Conservation (phyloP, 169 alveolate species). For the Cryptosporidium felis region DNA sequence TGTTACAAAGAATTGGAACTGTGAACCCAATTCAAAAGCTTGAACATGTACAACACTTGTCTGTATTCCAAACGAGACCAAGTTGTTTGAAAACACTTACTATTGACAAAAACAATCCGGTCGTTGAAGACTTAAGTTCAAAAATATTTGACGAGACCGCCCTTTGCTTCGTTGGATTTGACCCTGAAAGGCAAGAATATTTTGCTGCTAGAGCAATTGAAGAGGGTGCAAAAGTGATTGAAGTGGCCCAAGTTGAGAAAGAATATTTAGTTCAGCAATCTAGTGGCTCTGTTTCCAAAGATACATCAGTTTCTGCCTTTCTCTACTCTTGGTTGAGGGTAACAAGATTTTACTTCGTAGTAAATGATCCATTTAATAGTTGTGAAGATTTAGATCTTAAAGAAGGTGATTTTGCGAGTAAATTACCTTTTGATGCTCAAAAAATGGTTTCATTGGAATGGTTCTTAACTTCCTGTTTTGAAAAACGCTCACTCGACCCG, state of each 20-base stretch:
- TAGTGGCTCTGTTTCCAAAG: not conserved
- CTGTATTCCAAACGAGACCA: not conserved
- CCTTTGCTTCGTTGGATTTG: slow-evolving; percentile 50
- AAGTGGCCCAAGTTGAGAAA: not conserved
- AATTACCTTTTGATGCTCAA: not conserved
- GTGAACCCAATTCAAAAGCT: slow-evolving; percentile 55
- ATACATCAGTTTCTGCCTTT: slow-evolving; percentile 1
- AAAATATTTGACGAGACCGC: slow-evolving; percentile 59
- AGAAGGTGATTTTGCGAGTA: too few relatives aligned
- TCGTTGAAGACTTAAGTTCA: not conserved
- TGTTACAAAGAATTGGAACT: slow-evolving; percentile 51
- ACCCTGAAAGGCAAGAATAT: slow-evolving; percentile 53
- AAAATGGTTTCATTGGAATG: slow-evolving; percentile 55
- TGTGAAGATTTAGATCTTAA: too few relatives aligned
- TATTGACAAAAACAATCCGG: not conserved
- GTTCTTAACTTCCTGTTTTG: slow-evolving; percentile 63
- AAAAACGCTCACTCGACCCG: slow-evolving; percentile 50
- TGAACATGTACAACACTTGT: not conserved
- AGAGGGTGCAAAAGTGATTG: slow-evolving; percentile 60
- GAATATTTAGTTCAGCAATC: not conserved
- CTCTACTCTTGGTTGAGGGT: slow-evolving; percentile 54
- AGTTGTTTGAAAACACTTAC: not conserved
- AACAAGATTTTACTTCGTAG: slow-evolving; percentile 36
- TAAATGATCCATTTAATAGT: not conserved
- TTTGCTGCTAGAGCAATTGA: slow-evolving; percentile 47